Base-by-base conservation (phyloP, 176 grass and related monocot genomes). In the Cenchrus purpureus region DNA sequence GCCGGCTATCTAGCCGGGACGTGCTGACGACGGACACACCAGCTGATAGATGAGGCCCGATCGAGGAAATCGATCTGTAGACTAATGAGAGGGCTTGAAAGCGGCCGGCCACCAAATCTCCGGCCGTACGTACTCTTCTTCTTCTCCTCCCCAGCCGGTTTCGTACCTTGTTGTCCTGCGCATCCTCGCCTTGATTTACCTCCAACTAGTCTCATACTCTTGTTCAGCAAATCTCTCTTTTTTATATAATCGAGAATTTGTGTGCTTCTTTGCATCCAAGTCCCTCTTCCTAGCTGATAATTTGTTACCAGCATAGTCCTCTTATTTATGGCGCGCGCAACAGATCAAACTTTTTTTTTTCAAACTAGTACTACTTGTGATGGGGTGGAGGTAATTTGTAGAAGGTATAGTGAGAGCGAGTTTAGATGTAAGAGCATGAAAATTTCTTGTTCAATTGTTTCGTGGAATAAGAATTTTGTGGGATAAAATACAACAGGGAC, bases 161-260 rank as follows among this genome's bases (percentile, higher is more conserved):
- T 84, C 15, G 62, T 77, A 85, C 83, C 72, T 57, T 32, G n/a
- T 58, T 77, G 32, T 85, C 63, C 73, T 65, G 63, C 59, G 61
- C 15, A 62, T 80, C 15, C 45, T 51, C 79, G 59, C n/a, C 59
- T 62, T 11, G n/a, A 62, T 11, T 11, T 3, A 25, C 20, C 45
- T 4, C n/a, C 8, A 72, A n/a, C 70, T 72, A 15, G n/a, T 72
- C 45, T 72, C 45, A 29, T 8, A 50, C n/a, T 50, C 70, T n/a
- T 51, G 3, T 46, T 46, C 42, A 12, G 6, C 10, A 14, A 66
- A 32, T 64, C 12, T 1, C 29, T 65, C 14, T 65, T 6, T 65
- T 22, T 22, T 22, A 60, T 22, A 60, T 12, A 29, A 9, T 4
- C 34, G 7, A 29, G 31, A 32, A 62, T 68, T 17, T 0, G 1